Base-by-base conservation (phyloP, 371 early-diverging fungal genomes). In the Rhizomucor pusillus region DNA sequence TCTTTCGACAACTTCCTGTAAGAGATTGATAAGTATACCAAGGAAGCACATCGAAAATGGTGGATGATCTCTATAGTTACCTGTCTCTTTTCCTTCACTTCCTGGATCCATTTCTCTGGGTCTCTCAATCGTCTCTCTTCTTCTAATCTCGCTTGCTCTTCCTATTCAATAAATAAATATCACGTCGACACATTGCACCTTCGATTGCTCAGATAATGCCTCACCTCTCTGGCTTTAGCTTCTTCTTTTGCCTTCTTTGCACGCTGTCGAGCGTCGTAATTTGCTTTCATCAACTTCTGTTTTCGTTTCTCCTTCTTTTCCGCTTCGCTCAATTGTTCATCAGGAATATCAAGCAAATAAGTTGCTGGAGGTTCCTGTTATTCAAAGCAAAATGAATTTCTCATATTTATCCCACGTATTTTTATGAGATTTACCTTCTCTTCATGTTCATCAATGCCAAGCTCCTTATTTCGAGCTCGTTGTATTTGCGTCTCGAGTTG, bases 291-390 rank as follows among this genome's bases (percentile, higher is more conserved):
- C 12, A 92, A 57, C 20, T 82, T 74, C 62, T 94, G 94, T 53
- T 89, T 92, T 60, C 85, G 81, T 63, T 95, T 94, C 52, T 94
- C 93, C 56, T 89, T 90, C 43, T 68, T 81, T 33, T 89, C 88
- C 29, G 81, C 84, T 19, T 87, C 90, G 23, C 80, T 80, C 1
- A 95, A 71, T 54, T 90, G 80, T 5, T 83, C 88, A 58, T 94
- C 93, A 14, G 93, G 94, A 2, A 92, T 69, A 52, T 90, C 89
- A 4, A 91, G 62, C 16, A 94, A 65, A 0, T 81, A 84, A 43
- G 90, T 91, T 2, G 79, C 63, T 4, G 94, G 94, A 3, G 81
- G 68, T 52, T 87, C 89, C 77, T 87, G 16, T 10, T 33, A 35
- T 5, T 5, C 34, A 12, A n/a, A 39, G 25, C 12, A 4, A 2